Conservation (phyloP, 768 basidiomycete species). For the Rhodotorula sphaerocarpa region DNA sequence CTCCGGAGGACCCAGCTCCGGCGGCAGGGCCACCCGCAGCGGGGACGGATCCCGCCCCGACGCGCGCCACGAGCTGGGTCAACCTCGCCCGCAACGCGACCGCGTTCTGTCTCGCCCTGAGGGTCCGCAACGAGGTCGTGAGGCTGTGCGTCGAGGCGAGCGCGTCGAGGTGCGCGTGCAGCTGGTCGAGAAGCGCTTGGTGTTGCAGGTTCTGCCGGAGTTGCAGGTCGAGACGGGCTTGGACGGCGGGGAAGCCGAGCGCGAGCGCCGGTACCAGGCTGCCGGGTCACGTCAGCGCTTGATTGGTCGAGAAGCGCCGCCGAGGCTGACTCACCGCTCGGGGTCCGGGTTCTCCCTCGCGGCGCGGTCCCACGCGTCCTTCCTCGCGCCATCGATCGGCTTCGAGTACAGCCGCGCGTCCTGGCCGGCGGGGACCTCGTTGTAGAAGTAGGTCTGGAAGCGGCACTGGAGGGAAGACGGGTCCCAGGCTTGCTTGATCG, state of each 20-base stretch:
- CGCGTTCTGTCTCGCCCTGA: constrained; percentile 57
- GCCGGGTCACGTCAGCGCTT: neutral
- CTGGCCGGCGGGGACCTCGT: constrained; percentile 68
- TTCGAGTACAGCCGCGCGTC: constrained; percentile 61
- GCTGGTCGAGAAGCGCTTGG: constrained; percentile 54
- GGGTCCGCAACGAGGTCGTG: constrained; percentile 60
- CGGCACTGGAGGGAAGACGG: constrained; percentile 59
- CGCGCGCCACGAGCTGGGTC: constrained; percentile 60
- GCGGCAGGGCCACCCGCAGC: too few relatives aligned
- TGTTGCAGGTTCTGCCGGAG: constrained; percentile 58
- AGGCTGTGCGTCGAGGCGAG: constrained; percentile 59
- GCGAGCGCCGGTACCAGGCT: constrained; percentile 75
- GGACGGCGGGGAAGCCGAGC: constrained; percentile 70
- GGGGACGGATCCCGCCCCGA: constrained; percentile 74
- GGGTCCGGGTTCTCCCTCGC: constrained; percentile 73
- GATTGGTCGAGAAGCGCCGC: constrained; percentile 1
- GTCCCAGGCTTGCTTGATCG: constrained; percentile 63
- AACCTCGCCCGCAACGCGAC: constrained; percentile 65
- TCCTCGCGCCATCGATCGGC: constrained; percentile 58
- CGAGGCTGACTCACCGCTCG: constrained; percentile 53
- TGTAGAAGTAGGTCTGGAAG: constrained; percentile 77
- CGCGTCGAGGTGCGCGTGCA: constrained; percentile 57
- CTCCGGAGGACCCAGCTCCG: too few relatives aligned
- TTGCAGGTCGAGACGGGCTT: constrained; percentile 69
- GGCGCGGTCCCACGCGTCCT: constrained; percentile 70